phyloP scores from a whole-genome alignment of 2,329 filamentous ascomycete genomes.

The Pseudogymnoascus sp. region DNA sequence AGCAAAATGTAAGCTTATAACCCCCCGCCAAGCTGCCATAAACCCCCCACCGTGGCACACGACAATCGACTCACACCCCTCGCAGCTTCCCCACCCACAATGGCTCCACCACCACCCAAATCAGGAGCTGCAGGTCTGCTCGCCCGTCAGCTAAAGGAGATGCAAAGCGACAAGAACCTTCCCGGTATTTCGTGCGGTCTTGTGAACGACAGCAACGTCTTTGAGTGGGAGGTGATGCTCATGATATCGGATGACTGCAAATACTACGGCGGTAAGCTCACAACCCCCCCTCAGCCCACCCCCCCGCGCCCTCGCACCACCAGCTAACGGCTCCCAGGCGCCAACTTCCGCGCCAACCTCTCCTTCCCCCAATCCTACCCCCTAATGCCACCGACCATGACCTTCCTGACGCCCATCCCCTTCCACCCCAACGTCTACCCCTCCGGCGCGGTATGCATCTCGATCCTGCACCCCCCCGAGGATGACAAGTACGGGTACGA shows the following conservation, averaged over 20 bases:
- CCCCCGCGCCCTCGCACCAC: background rate
- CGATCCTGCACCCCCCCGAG: constrained; percentile 89
- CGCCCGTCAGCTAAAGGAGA: constrained; percentile 81
- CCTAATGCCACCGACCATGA: constrained; percentile 78
- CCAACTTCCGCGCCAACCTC: constrained; percentile 82
- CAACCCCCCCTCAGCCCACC: background rate
- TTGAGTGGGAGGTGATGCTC: constrained; percentile 98
- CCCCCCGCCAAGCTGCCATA: background rate
- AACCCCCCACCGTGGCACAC: background rate
- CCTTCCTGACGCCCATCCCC: constrained; percentile 72
- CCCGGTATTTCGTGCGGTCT: constrained; percentile 91
- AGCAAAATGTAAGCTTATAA: background rate
- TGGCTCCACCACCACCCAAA: constrained; percentile 10
- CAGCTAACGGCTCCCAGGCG: constrained; percentile 49
- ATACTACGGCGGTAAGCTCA: constrained; percentile 72
- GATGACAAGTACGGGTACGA: constrained; percentile 96
- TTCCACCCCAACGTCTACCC: constrained; percentile 96
- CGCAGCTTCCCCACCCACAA: background rate
- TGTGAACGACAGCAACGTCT: constrained; percentile 77
- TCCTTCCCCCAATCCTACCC: constrained; percentile 83
- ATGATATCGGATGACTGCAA: constrained; percentile 96
- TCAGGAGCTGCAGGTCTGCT: constrained; percentile 61
- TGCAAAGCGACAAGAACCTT: constrained; percentile 85
- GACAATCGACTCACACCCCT: background rate
- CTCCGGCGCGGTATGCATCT: constrained; percentile 87